Evolutionary conservation across 2,329 filamentous ascomycete species (phyloP), one percentile per base, ranked within the genome.

Genomic region (Bipolaris oryzae): DNA sequence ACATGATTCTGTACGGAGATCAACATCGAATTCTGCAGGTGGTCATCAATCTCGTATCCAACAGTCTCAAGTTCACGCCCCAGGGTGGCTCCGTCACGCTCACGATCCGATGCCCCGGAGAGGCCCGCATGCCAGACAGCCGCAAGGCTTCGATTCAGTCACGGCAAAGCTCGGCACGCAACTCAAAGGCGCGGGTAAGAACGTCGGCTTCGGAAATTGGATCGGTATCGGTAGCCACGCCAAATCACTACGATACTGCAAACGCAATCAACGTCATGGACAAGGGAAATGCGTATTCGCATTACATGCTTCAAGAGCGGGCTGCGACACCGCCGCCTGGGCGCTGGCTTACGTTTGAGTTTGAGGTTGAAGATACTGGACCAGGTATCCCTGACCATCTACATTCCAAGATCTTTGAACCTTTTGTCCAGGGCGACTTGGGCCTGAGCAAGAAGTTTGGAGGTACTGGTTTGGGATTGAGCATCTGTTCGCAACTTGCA

Each of bases 1-100:
- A 96, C 62, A 93, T 96, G 88, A 88, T 90, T 48, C 80, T 97
- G 1, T 95, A 91, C 87, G 93, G 93, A n/a, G 93, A 97, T 67
- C 90, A 95, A 64, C 92, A 96, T 70, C 84, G 93, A 42, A 95
- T 96, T 37, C 78, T 96, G 23, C 93, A 96, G 73, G 90, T 96
- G n/a, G 85, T 96, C 44, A 96, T 96, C 79, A 96, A 96, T 70
- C 81, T 97, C 31, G 91, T 96, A 44, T 93, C 90, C 75, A 97
- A 97, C 78, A 91, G 89, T 73, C 79, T 96, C 41, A 97, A 97
- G 73, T 96, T 97, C 70, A 96, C 93, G 0, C 90, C 91, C 0
- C 76, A 85, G 6, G 87, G 87, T 1, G 92, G 92, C 7, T 88
- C 82, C 28, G 90, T 97, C 3, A 83, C 87, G 23, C 84, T 96